Evolutionary conservation across 2,329 filamentous ascomycete genomes (phyloP).

Genomic region (Mariannaea elegans): DNA sequence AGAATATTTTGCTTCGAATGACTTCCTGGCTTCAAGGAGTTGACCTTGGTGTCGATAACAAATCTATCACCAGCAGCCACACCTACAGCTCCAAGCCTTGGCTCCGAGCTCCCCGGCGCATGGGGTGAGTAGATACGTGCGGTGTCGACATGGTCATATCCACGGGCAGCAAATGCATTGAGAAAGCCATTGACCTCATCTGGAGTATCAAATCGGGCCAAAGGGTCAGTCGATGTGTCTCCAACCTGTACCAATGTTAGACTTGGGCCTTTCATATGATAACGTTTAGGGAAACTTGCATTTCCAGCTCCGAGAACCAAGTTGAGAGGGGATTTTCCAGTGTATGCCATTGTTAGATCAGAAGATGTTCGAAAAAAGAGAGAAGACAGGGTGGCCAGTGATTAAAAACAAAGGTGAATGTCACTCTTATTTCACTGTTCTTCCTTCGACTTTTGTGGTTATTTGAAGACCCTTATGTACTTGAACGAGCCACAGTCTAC

Average conservation of each 20-base stretch:
- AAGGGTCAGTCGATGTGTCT: conserved; percentile 30
- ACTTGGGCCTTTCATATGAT: too few relatives aligned
- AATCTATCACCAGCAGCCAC: conserved; percentile 44
- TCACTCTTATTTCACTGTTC: too few relatives aligned
- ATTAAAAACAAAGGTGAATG: too few relatives aligned
- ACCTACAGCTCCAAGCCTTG: conserved; percentile 39
- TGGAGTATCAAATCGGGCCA: conserved; percentile 35
- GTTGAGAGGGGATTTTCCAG: conserved; percentile 20
- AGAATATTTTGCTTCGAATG: conserved; percentile 43
- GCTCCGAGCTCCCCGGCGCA: conserved; percentile 42
- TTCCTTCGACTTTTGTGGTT: too few relatives aligned
- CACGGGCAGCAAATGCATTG: conserved; percentile 32
- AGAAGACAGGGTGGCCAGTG: too few relatives aligned
- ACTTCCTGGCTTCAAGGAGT: conserved; percentile 32
- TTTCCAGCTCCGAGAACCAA: conserved; percentile 28
- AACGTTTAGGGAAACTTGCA: conserved; percentile 16
- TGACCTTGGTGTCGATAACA: conserved; percentile 49
- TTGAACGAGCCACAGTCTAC: too few relatives aligned
- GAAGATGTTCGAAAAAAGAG: too few relatives aligned
- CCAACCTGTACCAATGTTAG: conserved; percentile 38
- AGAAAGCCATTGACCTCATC: conserved; percentile 39
- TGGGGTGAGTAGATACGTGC: conserved; percentile 43
- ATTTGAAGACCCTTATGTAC: too few relatives aligned
- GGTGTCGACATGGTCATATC: conserved; percentile 44
- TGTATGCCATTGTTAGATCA: conserved; percentile 18